phyloP scores from a whole-genome alignment of 169 alveolate species.

The Cryptosporidium bovis region DNA sequence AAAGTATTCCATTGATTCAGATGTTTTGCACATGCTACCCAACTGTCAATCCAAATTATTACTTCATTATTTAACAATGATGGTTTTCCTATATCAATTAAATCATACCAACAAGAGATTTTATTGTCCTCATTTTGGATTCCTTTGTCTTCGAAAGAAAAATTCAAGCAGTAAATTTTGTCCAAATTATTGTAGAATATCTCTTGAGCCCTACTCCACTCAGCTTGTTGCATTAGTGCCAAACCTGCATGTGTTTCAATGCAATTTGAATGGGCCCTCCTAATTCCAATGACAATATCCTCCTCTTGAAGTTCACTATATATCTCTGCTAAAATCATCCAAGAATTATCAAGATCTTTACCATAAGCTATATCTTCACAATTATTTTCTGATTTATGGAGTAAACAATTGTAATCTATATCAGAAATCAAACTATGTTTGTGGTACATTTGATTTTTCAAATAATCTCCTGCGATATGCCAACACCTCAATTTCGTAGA shows the following conservation, averaged over 20 bases:
- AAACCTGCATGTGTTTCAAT: slow-evolving; percentile 63
- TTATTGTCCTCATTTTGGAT: background rate
- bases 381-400: background rate
- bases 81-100: slow-evolving; percentile 4
- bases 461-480: slow-evolving; percentile 60
- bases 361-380: background rate
- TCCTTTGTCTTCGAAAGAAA: background rate
- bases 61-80: slow-evolving; percentile 52
- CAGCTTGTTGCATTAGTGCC: slow-evolving; percentile 74
- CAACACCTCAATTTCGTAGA: slow-evolving; percentile 68
- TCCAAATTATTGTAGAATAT: slow-evolving; percentile 54
- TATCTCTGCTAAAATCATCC: slow-evolving; percentile 65
- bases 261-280: slow-evolving; percentile 53
- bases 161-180: background rate
- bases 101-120: background rate
- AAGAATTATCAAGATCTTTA: slow-evolving; percentile 8
- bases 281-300: slow-evolving; percentile 64
- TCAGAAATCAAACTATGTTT: background rate
- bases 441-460: slow-evolving; percentile 6
- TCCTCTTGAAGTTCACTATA: slow-evolving; percentile 67
- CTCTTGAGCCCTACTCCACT: slow-evolving; percentile 73
- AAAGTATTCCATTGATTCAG: slow-evolving; percentile 81
- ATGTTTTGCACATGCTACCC: slow-evolving; percentile 82
- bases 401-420: background rate
- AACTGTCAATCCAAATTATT: slow-evolving; percentile 81